Percentiles rank a stretch among this genome's conserved stretches.
Evolutionary conservation across 2,329 filamentous ascomycete genomes (phyloP).

Genomic region (Colletotrichum melonis): DNA sequence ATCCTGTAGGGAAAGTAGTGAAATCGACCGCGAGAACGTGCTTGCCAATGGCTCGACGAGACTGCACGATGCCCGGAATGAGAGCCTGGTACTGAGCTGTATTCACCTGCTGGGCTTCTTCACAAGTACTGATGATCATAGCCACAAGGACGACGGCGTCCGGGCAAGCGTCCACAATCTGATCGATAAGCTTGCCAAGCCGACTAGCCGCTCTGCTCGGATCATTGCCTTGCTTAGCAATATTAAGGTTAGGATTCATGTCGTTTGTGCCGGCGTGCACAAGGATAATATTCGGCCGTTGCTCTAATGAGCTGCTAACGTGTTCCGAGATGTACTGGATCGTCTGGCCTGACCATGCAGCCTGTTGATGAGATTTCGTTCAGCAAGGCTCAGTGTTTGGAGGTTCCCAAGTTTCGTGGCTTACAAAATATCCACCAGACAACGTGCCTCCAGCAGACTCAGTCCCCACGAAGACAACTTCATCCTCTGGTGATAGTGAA

Average conservation of each 20-base stretch:
- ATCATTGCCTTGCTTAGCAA: conserved; percentile 46
- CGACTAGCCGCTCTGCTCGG: conserved; percentile 41
- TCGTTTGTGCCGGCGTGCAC: conserved; percentile 43
- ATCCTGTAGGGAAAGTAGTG: conserved; percentile 38
- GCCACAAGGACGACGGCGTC: conserved; percentile 47
- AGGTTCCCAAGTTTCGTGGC: conserved; percentile 8
- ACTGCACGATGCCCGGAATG: conserved; percentile 42
- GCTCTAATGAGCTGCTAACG: conserved; percentile 43
- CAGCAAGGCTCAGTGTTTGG: background rate
- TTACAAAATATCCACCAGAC: conserved; percentile 46
- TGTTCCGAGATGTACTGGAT: conserved; percentile 47
- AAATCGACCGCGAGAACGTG: conserved; percentile 47
- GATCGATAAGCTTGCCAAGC: conserved; percentile 45
- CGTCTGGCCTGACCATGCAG: conserved; percentile 49
- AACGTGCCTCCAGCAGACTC: conserved; percentile 40
- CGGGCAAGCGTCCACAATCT: conserved; percentile 43
- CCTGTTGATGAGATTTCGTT: conserved; percentile 37
- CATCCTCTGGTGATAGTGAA: conserved; percentile 30
- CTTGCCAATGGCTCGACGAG: conserved; percentile 39
- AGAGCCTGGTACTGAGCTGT: conserved; percentile 42
- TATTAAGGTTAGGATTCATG: conserved; percentile 21
- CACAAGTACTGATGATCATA: conserved; percentile 46
- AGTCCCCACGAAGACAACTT: conserved; percentile 46
- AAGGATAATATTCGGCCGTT: conserved; percentile 48
- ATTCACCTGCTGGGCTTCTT: conserved; percentile 36